Evolutionary conservation across 306 rosid genomes (phyloP), one percentile per base, ranked within the genome.

Genomic region (Cucumis sativus): DNA sequence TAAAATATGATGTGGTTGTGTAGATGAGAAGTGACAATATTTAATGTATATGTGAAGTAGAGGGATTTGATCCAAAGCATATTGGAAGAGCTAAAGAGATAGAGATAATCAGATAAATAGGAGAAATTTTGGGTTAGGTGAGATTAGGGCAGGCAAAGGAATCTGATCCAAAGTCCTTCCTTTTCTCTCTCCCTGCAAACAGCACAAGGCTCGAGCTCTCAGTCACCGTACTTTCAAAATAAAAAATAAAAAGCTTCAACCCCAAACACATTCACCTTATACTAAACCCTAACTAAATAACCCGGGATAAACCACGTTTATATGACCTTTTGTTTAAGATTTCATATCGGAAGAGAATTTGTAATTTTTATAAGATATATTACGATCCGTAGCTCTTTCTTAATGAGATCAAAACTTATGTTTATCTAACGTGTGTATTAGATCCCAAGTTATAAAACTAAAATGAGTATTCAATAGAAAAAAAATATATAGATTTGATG

Each of bases 181-280:
- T 51, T 51, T 57, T 35, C 40, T 16, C 39, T 20, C 49, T 58
- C 73, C 59, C 57, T 60, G 77, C 81, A 55, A 81, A 45, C 41
- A 76, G 81, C 84, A 81, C 84, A 70, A 77, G 78, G 81, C 84
- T 81, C 84, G 81, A 77, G 81, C 78, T 61, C 49, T 43, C 72
- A 41, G 54, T 39, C 37, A 49, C 49, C 47, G 66, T 71, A 74
- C 83, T 74, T 61, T 1, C 30, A 8, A 16, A 13, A 12, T 2
- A 3, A 43, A 43, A 7, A 41, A 8, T 40, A 41, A 40, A 67
- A n/a, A 25, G 54, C 11, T 67, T 40, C 10, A 41, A 62, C 10
- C n/a, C 20, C 57, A 28, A 13, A 30, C 40, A 52, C 20, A 15
- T 6, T 6, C 6, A 47, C 54, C 57, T 6, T 52, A 5, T 17